Evolutionary conservation across 2,329 filamentous ascomycete species (phyloP).

Genomic region (Blastomyces emzantsi): DNA sequence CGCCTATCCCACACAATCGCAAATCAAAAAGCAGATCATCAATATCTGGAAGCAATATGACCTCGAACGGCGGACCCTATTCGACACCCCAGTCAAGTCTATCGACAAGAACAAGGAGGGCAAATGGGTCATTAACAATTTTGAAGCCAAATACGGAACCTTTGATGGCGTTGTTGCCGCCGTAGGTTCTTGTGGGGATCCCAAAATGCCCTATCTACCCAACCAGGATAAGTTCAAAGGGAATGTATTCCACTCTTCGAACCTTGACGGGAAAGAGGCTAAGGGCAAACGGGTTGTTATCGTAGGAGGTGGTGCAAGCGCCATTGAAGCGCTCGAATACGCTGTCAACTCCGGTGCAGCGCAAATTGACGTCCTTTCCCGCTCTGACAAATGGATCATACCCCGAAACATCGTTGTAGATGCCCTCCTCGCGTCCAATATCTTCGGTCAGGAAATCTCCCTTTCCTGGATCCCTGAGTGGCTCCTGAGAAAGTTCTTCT

Average conservation of each 20-base stretch:
- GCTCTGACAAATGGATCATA: slow-evolving; percentile 82
- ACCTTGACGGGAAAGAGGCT: slow-evolving; percentile 62
- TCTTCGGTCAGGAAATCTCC: slow-evolving; percentile 67
- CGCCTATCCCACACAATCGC: slow-evolving; percentile 67
- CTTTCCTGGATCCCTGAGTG: slow-evolving; percentile 71
- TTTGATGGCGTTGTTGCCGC: slow-evolving; percentile 75
- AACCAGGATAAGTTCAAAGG: slow-evolving; percentile 66
- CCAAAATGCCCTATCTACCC: slow-evolving; percentile 61
- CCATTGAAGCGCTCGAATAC: slow-evolving; percentile 75
- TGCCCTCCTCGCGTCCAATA: slow-evolving; percentile 63
- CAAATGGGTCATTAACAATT: slow-evolving; percentile 69
- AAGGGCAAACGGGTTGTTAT: slow-evolving; percentile 67
- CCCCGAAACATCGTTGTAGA: slow-evolving; percentile 70
- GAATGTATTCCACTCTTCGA: slow-evolving; percentile 63
- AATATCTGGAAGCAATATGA: slow-evolving; percentile 67
- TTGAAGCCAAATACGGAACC: slow-evolving; percentile 57
- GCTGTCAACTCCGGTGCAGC: slow-evolving; percentile 57
- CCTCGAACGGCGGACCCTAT: slow-evolving; percentile 60
- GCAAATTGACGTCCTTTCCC: slow-evolving; percentile 62
- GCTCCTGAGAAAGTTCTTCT: slow-evolving; percentile 69
- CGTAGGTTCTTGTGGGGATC: slow-evolving; percentile 70
- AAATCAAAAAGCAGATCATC: slow-evolving; percentile 64
- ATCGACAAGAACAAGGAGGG: slow-evolving; percentile 60
- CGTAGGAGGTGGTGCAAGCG: slow-evolving; percentile 70
- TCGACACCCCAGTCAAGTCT: slow-evolving; percentile 59